Base-by-base conservation (phyloP, 495 filamentous ascomycete genomes). In the Xylaria intraflava region DNA sequence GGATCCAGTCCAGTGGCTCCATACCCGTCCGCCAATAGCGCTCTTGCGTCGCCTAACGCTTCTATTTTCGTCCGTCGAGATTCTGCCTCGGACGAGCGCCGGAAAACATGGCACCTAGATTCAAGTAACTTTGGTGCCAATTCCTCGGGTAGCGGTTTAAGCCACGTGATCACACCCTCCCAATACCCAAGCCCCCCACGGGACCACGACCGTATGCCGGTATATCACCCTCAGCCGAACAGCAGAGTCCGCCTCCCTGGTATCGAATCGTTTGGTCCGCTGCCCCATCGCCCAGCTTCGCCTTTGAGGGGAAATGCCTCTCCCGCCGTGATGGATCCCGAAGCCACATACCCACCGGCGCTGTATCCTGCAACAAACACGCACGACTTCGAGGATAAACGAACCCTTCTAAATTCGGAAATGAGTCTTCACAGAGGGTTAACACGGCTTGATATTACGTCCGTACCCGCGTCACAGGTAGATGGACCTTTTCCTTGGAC, bases 71-170 rank as follows among this genome's bases (percentile, higher is more conserved):
- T 84, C 3, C 76, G 87, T 26, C 64, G 73, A 29, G 87, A 94
- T 39, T 81, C 82, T 1, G 64, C 72, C 1, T 74, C 82, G 4
- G 83, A 88, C 20, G 87, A 90, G 80, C 82, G 89, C 55, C 72
- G 90, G 52, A 77, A 89, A 43, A 96, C 90, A 7, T 96, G 90
- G 90, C 90, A 96, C 71, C 89, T 88, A 3, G 87, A 87, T 23
- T 87, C 83, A 0, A 84, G 84, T 30, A 72, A 75, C 27, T 73
- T 65, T 47, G 71, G 61, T 47, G 56, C 62, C 14, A 64, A 66
- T 16, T 56, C 42, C 23, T 49, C 49, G 17, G 53, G 65, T 14
- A 80, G 75, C 49, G 62, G 75, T 29, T 49, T 79, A 19, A 78
- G 69, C 51, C 81, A 75, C 29, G 70, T 76, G 11, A 62, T 78